Base-by-base conservation (phyloP, 345 rosid species). In the Ricinus communis region DNA sequence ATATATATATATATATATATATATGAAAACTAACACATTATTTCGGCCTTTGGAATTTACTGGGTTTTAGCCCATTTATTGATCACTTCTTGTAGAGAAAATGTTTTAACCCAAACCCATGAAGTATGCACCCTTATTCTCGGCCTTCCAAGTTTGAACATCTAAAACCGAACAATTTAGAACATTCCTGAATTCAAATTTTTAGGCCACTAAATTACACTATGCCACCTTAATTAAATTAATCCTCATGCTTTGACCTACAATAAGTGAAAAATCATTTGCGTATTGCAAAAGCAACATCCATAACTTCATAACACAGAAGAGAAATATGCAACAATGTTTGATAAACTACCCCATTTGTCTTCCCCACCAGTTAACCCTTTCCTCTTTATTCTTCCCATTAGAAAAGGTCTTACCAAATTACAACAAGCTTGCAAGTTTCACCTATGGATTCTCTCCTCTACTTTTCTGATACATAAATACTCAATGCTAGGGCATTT, bases 321-420 rank as follows among this genome's bases (percentile, higher is more conserved):
- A 43, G 69, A 68, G 80, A 71, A 78, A 66, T 60, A 27, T 51
- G 62, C 22, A 15, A 40, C 59, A 53, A 69, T 51, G 77, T 78
- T 60, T 80, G 86, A 78, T 85, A 16, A 85, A 76, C 88, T 72
- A 81, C n/a, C 85, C 87, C 59, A 21, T 22, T n/a, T 14, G 22
- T 15, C 6, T 21, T 16, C n/a, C 61, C 25, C 43, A 68, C 62
- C 13, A 28, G 5, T 11, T 12, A n/a, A 14, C 21, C 30, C 13
- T 9, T 16, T 43, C 61, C 27, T 45, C 21, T n/a, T 52, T 50
- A 56, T 38, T 33, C 0, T 22, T 9, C 24, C 18, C 8, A 30
- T 10, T 28, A 30, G 7, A 53, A 21, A 14, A 24, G 53, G 84
- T 85, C 88, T 49, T 69, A 81, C 88, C 88, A 81, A 83, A 82